Conservation (phyloP, 2,329 filamentous ascomycete genomes). For the Penicillium olsonii region DNA sequence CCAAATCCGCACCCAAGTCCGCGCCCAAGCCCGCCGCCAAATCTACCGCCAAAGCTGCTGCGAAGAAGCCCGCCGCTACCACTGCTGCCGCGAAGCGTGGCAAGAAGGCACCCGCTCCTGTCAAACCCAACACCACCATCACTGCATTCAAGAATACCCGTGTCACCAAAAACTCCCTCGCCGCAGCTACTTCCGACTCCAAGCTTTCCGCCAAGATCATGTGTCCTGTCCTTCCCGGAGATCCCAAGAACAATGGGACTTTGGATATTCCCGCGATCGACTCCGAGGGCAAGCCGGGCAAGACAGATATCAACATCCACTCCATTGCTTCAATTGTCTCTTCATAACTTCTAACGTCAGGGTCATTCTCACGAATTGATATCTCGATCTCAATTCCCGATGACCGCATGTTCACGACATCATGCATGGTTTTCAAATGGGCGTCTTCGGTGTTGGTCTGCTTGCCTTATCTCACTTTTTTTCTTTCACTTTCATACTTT, state of each 20-base stretch:
- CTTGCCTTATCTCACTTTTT: slow-evolving; percentile 5
- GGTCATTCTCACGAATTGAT: slow-evolving; percentile 4
- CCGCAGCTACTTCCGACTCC: slow-evolving; percentile 22
- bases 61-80: slow-evolving; percentile 22
- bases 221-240: slow-evolving; percentile 36
- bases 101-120: slow-evolving; percentile 20
- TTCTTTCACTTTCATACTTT: slow-evolving; percentile 12
- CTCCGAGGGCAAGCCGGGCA: background rate
- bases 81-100: slow-evolving; percentile 7
- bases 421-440: slow-evolving; percentile 15
- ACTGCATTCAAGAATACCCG: slow-evolving; percentile 24
- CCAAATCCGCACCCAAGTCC: background rate
- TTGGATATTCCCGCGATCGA: slow-evolving; percentile 10
- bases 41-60: slow-evolving; percentile 17
- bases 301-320: background rate
- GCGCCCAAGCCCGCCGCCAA: background rate
- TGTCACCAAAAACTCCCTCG: slow-evolving; percentile 34
- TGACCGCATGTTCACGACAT: slow-evolving; percentile 11
- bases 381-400: background rate
- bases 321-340: slow-evolving; percentile 1
- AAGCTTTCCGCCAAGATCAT: slow-evolving; percentile 36
- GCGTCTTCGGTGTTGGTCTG: slow-evolving; percentile 6
- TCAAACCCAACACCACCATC: slow-evolving; percentile 5
- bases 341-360: slow-evolving; percentile 4
- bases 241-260: slow-evolving; percentile 40